Evolutionary conservation across 2,329 filamentous ascomycete species (phyloP), one percentile per base, ranked within the genome.

Genomic region (Fusarium tupiense): DNA sequence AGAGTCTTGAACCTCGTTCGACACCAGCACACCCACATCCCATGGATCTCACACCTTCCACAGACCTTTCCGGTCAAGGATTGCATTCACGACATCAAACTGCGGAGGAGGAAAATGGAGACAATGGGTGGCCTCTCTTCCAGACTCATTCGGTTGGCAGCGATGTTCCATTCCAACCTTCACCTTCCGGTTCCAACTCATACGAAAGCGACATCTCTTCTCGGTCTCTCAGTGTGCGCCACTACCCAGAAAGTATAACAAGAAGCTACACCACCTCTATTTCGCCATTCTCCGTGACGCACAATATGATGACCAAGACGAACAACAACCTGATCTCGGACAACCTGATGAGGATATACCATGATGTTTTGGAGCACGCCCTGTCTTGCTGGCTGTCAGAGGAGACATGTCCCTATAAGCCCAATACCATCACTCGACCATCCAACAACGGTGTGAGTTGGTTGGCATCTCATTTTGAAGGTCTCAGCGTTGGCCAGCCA

Each of bases 301-400:
- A 79, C 31, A 67, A 68, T 24, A 79, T 79, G 77, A 67, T 71
- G 58, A 71, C 74, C 9, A 78, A 72, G 41, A 79, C 77, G 24
- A 79, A 79, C 63, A 79, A 77, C 66, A 69, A 67, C 35, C 54
- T 79, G n/a, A 79, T 79, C 13, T 76, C 77, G 35, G 77, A 79
- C 24, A 79, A 78, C 29, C 43, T 78, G 10, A 78, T 78, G 77
- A 69, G 77, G 50, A 85, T 89, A 40, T 89, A 89, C 74, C 87
- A 88, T 71, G 86, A 89, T 69, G 87, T 86, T 37, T 82, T 88
- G 71, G 87, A 89, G 71, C 85, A 88, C 72, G 86, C 85, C 19
- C 78, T 89, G 12, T 85, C 86, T 4, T 89, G 87, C 74, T 89
- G 87, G 87, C 73, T 88, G 24, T 87, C 86, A 1, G 87, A 88